A percentile compares a stretch with the other conserved stretches of the same genome.
Conservation (phyloP, 2,329 filamentous ascomycete genomes). For the Pseudodiploospora longispora region DNA sequence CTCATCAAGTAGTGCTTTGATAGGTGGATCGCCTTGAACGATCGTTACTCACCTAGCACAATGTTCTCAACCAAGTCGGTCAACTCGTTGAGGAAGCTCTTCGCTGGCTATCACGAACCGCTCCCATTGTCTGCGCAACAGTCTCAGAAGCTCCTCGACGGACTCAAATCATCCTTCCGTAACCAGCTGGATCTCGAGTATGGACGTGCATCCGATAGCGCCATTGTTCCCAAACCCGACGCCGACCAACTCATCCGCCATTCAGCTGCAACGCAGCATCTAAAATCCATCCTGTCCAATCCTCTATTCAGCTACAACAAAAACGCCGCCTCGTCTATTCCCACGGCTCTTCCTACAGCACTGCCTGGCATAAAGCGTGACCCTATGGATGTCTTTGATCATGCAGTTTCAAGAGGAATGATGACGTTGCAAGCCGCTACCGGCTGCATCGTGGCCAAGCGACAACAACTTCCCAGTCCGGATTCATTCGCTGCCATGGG, state of each 20-base stretch:
- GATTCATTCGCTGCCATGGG: slow-evolving; percentile 23
- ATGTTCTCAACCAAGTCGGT: slow-evolving; percentile 32
- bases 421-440: slow-evolving; percentile 47
- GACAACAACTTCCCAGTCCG: slow-evolving; percentile 27
- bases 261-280: slow-evolving; percentile 35
- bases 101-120: slow-evolving; percentile 41
- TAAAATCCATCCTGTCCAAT: slow-evolving; percentile 50
- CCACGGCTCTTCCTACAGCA: slow-evolving; percentile 2
- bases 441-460: slow-evolving; percentile 44
- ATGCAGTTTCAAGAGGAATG: slow-evolving; percentile 46
- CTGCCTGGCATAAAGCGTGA: slow-evolving; percentile 22
- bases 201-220: slow-evolving; percentile 31
- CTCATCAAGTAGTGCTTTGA: too few relatives aligned
- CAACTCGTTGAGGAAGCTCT: slow-evolving; percentile 30
- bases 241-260: slow-evolving; percentile 23
- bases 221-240: slow-evolving; percentile 11
- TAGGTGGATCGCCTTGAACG: too few relatives aligned
- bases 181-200: slow-evolving; percentile 51
- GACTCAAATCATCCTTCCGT: slow-evolving; percentile 49
- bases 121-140: slow-evolving; percentile 41
- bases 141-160: slow-evolving; percentile 46
- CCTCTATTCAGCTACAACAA: slow-evolving; percentile 41
- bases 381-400: slow-evolving; percentile 48
- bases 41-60: too few relatives aligned
- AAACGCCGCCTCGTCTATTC: slow-evolving; percentile 13